Conservation (phyloP, 805 yeast genomes). For the Cyberlindnera mycetangii region DNA sequence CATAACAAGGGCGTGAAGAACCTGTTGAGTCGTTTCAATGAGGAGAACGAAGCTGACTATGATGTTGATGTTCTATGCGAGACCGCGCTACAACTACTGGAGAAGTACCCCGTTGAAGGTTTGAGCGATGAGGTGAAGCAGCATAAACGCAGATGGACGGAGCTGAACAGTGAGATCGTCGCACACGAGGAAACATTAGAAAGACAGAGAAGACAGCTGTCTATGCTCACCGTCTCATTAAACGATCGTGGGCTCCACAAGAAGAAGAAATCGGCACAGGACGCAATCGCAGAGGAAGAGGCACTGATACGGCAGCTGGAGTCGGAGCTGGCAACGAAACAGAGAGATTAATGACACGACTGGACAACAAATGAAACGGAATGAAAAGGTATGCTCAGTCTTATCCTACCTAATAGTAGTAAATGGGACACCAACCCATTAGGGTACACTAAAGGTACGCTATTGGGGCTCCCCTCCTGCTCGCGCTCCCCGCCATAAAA, state of each 20-base stretch:
- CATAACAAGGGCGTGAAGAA: conserved; percentile 31
- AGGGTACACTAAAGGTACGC: neutral
- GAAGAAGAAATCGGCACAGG: conserved; percentile 22
- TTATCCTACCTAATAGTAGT: too few species aligned
- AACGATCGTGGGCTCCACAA: conserved; percentile 18
- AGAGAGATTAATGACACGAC: neutral
- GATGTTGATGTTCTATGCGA: conserved; percentile 45
- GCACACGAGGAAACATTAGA: conserved; percentile 42
- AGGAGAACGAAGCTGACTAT: conserved; percentile 30
- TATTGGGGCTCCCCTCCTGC: neutral
- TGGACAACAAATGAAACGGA: neutral
- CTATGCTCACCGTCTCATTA: conserved; percentile 33
- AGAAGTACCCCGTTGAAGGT: conserved; percentile 37
- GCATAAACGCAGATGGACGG: conserved; percentile 32
- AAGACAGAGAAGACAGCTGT: conserved; percentile 41
- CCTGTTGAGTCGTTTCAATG: conserved; percentile 31
- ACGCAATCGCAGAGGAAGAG: conserved; percentile 43
- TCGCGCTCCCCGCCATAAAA: neutral
- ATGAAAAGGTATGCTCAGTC: too few species aligned
- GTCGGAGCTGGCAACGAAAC: conserved; percentile 29
- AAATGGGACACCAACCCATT: too few species aligned
- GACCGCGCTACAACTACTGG: conserved; percentile 35
- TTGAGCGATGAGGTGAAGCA: conserved; percentile 29
- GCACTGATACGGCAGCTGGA: conserved; percentile 44
- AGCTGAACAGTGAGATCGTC: conserved; percentile 37